Evolutionary conservation across 2,329 filamentous ascomycete genomes (phyloP), one percentile per base, ranked within the genome.

Genomic region (Sporothrix euskadiensis): DNA sequence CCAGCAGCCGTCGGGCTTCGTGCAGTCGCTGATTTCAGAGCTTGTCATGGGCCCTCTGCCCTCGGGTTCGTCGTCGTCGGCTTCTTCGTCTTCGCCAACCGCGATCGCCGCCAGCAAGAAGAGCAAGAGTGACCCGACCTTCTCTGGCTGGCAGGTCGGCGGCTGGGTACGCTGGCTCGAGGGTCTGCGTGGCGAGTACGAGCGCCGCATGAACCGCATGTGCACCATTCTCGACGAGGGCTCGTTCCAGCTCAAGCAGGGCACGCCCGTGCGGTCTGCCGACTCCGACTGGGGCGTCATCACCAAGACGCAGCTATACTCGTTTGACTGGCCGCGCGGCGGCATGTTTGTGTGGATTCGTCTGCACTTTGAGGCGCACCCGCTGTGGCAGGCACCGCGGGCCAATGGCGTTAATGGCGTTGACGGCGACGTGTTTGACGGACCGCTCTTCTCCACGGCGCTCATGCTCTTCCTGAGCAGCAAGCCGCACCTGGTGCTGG

Each of bases 101-200:
- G 26, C 12, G 22, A 47, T 59, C 4, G 47, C 70, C 44, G 41
- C 32, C 41, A 47, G 19, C 10, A 70, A 73, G 82, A 75, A 78
- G 82, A 80, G 75, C 79, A 81, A 63, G 44, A 30, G 19, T 6
- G 63, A 71, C 39, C 56, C 73, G 8, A 74, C 79, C 59, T 87
- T 87, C 76, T 74, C 76, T 30, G 86, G 92, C 74, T 98, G 94
- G 94, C 87, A 92, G 78, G 89, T 91, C 75, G 89, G 90, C 75
- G 94, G 94, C 76, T 98, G 93, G 93, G 91, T 97, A 16, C 91
- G 93, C 76, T 98, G 94, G 94, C 89, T 98, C 32, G 92, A 91
- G 75, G 94, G 94, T 8, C 87, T 98, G 16, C 89, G 94, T 35
- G 93, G 91, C 73, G 88, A 89, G 78, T 98, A 98, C 82, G 93